phyloP scores from a whole-genome alignment of 1,284 basidiomycete genomes.

The Ustilago loliicola region DNA sequence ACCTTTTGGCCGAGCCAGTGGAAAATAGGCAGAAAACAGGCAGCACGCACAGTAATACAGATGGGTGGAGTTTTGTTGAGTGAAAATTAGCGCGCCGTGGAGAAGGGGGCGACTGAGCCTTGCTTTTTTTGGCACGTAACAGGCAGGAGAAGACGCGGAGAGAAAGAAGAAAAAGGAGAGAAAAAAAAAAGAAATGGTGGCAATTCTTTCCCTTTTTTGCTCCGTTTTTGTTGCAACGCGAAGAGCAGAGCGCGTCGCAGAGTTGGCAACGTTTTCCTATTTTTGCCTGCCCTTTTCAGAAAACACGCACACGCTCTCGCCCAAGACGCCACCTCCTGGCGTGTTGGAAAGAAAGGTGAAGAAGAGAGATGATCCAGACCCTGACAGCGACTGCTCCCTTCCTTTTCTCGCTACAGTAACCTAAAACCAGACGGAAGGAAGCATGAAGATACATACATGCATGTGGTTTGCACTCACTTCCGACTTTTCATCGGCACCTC shows the following conservation, averaged over 20 bases:
- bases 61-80: not conserved
- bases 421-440: too few relatives aligned
- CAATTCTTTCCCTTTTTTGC: conserved; percentile 1
- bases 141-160: not conserved
- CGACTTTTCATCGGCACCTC: not conserved
- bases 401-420: too few relatives aligned
- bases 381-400: not conserved
- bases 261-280: not conserved
- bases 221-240: conserved; percentile 6
- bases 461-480: not conserved
- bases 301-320: not conserved
- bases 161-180: not conserved
- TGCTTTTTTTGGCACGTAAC: not conserved
- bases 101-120: not conserved
- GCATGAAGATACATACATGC: not conserved
- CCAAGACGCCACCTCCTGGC: conserved; percentile 11
- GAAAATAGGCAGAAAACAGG: not conserved
- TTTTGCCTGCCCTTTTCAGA: conserved; percentile 2
- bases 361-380: not conserved
- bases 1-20: too few relatives aligned
- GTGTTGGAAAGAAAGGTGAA: not conserved
- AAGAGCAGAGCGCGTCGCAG: conserved; percentile 5
- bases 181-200: not conserved
- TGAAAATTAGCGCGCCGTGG: not conserved
- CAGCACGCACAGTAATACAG: not conserved